Conservation (phyloP, 2,329 filamentous ascomycete genomes). For the Claviceps sp. region DNA sequence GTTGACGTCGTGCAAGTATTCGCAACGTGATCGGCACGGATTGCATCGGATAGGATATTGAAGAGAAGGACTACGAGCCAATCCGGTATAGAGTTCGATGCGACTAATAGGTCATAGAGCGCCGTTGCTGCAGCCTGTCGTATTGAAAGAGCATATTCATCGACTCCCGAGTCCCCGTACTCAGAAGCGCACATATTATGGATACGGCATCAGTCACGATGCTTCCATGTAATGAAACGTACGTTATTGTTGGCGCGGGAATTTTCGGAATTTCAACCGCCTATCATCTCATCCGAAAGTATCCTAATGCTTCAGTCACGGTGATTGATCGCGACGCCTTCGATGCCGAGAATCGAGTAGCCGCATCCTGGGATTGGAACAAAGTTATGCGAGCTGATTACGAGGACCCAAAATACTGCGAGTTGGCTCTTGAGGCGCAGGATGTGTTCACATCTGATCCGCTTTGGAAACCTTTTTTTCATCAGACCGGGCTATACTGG, state of each 20-base stretch:
- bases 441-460: slow-evolving; percentile 45
- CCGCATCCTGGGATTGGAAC: slow-evolving; percentile 61
- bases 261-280: slow-evolving; percentile 54
- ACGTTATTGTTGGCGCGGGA: slow-evolving; percentile 50
- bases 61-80: too few species aligned
- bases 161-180: too few species aligned
- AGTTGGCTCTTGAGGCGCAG: slow-evolving; percentile 52
- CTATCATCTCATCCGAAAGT: slow-evolving; percentile 42
- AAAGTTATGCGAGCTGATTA: slow-evolving; percentile 61
- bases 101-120: too few species aligned
- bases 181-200: too few species aligned
- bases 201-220: slow-evolving; percentile 6
- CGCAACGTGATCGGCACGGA: background rate
- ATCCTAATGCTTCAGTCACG: slow-evolving; percentile 36
- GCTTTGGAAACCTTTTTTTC: slow-evolving; percentile 42
- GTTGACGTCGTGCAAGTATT: background rate
- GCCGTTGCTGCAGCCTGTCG: too few species aligned
- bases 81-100: too few species aligned
- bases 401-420: slow-evolving; percentile 47
- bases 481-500: slow-evolving; percentile 46
- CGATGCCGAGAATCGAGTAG: slow-evolving; percentile 33
- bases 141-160: too few species aligned
- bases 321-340: slow-evolving; percentile 43
- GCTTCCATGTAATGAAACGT: slow-evolving; percentile 19
- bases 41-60: too few species aligned